These are phyloP conservation scores for Eutrema salsugineum DNA, from an alignment of 441 rosid species.

Conservation along the genomic window DNA sequence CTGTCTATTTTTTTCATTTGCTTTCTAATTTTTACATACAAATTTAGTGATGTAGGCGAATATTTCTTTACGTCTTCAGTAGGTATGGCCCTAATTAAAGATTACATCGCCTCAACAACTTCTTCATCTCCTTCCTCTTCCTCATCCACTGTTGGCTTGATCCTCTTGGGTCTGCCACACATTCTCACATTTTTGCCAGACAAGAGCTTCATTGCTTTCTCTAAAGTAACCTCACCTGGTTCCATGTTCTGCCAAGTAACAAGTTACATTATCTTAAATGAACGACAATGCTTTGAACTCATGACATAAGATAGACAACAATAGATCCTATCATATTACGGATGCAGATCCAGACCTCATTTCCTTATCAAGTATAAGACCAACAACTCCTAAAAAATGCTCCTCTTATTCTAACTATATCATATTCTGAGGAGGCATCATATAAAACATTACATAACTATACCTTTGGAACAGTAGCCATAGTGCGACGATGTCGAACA, in stretches of 20 bases:
- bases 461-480: conserved; percentile 95
- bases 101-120: conserved; percentile 41
- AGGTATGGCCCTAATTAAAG: too few species aligned
- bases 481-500: conserved; percentile 67
- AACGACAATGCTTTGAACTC: conserved; percentile 6
- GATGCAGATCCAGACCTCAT: conserved; percentile 15
- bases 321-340: neutral
- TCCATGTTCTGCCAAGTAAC: conserved; percentile 56
- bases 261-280: conserved; percentile 17
- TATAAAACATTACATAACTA: conserved; percentile 8
- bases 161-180: conserved; percentile 72
- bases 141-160: conserved; percentile 42
- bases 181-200: conserved; percentile 56
- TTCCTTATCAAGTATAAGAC: neutral
- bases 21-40: too few species aligned
- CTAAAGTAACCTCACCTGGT: conserved; percentile 59
- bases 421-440: neutral
- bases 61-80: too few species aligned
- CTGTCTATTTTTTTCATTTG: too few species aligned
- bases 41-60: too few species aligned
- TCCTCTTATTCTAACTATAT: conserved; percentile 12
- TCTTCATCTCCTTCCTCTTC: conserved; percentile 32
- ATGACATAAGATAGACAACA: conserved; percentile 9
- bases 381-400: neutral
- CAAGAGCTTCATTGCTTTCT: conserved; percentile 72